A percentile compares a stretch with the other conserved stretches of the same genome.
phyloP scores from a whole-genome alignment of 495 filamentous ascomycete genomes.

The Hypoxylon fragiforme region DNA sequence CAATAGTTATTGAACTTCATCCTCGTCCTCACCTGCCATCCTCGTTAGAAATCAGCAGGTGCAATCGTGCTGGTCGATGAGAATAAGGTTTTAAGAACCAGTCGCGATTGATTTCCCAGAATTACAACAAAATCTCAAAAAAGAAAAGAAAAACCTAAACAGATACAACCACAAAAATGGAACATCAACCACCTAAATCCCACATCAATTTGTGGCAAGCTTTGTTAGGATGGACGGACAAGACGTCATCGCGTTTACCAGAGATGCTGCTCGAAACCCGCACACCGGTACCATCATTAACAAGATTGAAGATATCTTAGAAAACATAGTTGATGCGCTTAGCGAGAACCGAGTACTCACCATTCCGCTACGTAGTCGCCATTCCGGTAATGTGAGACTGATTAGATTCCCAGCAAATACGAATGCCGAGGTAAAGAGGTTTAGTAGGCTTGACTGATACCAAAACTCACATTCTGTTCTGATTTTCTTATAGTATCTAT shows the following conservation, averaged over 20 bases:
- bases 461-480: neutral
- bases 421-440: conserved; percentile 40
- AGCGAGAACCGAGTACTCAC: conserved; percentile 45
- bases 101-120: no score
- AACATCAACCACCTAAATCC: no score
- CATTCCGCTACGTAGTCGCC: conserved; percentile 46
- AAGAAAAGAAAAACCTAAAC: no score
- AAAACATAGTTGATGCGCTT: conserved; percentile 53
- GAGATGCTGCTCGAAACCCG: conserved; percentile 3
- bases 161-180: no score
- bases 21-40: no score
- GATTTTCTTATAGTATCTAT: neutral
- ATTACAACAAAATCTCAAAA: no score
- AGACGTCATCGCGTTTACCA: neutral
- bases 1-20: no score
- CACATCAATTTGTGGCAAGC: no score
- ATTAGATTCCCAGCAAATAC: conserved; percentile 47
- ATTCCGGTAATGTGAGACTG: conserved; percentile 12
- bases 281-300: conserved; percentile 43
- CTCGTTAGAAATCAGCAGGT: no score
- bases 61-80: no score
- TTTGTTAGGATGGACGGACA: conserved; percentile 12
- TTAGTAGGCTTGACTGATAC: conserved; percentile 37
- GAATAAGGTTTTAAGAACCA: no score
- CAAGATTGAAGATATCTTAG: conserved; percentile 58